Percentiles rank a stretch among this genome's conserved stretches.
phyloP scores from a whole-genome alignment of 2,329 filamentous ascomycete genomes.

The Talaromyces sp. region DNA sequence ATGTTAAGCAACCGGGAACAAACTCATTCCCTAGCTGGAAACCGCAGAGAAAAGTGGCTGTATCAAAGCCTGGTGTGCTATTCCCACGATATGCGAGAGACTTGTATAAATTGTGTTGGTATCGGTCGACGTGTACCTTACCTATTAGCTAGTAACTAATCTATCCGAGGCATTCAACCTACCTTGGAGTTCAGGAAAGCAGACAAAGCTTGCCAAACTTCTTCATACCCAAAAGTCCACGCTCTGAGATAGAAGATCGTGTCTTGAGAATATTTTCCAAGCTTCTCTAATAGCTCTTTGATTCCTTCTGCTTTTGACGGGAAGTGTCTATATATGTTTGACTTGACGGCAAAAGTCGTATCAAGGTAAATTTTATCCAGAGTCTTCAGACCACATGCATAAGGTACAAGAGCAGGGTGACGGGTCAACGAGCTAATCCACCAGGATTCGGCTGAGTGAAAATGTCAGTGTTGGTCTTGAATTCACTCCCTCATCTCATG shows the following conservation, averaged over 20 bases:
- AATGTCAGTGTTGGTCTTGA: background rate
- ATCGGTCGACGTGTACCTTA: slow-evolving; percentile 78
- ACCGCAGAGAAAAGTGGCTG: slow-evolving; percentile 67
- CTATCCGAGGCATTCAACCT: slow-evolving; percentile 16
- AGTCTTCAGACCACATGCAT: slow-evolving; percentile 61
- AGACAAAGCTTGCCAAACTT: slow-evolving; percentile 82
- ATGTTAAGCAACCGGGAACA: slow-evolving; percentile 70
- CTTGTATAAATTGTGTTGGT: slow-evolving; percentile 70
- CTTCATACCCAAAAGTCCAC: slow-evolving; percentile 93
- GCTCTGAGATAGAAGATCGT: slow-evolving; percentile 81
- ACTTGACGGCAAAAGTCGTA: slow-evolving; percentile 67
- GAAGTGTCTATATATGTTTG: slow-evolving; percentile 51
- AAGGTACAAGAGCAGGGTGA: slow-evolving; percentile 72
- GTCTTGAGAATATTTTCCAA: slow-evolving; percentile 64
- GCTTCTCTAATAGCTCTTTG: slow-evolving; percentile 66
- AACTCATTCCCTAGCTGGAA: slow-evolving; percentile 70
- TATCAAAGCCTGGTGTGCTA: slow-evolving; percentile 45
- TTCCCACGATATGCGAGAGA: slow-evolving; percentile 53
- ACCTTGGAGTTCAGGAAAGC: slow-evolving; percentile 64
- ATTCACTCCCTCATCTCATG: background rate
- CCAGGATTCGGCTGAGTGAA: slow-evolving; percentile 65
- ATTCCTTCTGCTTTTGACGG: slow-evolving; percentile 71
- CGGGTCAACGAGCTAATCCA: slow-evolving; percentile 72
- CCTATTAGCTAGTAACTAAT: slow-evolving; percentile 18
- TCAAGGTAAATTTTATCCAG: slow-evolving; percentile 86